Conservation (phyloP, 495 filamentous ascomycete genomes). For the Lentithecium fluviatile region DNA sequence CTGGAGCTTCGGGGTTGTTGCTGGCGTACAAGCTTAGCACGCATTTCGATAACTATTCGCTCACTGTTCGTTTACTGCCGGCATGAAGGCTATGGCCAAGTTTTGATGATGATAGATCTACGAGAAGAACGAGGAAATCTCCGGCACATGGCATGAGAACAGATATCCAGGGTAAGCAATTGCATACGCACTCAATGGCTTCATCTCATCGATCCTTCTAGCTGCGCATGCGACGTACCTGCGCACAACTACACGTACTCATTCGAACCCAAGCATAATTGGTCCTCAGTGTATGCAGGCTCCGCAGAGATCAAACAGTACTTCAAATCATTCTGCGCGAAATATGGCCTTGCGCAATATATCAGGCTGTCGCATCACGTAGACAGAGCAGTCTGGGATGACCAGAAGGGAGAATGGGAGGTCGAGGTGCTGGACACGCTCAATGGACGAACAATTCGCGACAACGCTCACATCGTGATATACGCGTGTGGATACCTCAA, state of each 20-base stretch:
- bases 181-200: not conserved
- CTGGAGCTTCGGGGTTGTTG: conserved; percentile 16
- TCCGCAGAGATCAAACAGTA: conserved; percentile 34
- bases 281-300: conserved; percentile 23
- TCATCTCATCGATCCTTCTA: not conserved
- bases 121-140: conserved; percentile 21
- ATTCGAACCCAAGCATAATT: conserved; percentile 36
- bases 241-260: conserved; percentile 36
- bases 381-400: conserved; percentile 8
- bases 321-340: conserved; percentile 26
- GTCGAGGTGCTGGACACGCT: no score
- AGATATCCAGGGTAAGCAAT: conserved; percentile 15
- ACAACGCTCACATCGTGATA: conserved; percentile 11
- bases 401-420: not conserved
- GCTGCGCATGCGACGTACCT: conserved; percentile 29
- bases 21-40: conserved; percentile 18
- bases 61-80: not conserved
- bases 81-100: no score
- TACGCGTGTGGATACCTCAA: conserved; percentile 23
- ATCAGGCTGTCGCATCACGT: conserved; percentile 24
- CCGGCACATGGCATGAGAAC: conserved; percentile 18
- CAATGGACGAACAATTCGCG: not conserved
- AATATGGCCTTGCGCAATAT: conserved; percentile 26
- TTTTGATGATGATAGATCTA: conserved; percentile 1
- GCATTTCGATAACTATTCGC: conserved; percentile 1